Conservation (phyloP, 1,139 yeast genomes). For the Tardiomyces blankii region DNA sequence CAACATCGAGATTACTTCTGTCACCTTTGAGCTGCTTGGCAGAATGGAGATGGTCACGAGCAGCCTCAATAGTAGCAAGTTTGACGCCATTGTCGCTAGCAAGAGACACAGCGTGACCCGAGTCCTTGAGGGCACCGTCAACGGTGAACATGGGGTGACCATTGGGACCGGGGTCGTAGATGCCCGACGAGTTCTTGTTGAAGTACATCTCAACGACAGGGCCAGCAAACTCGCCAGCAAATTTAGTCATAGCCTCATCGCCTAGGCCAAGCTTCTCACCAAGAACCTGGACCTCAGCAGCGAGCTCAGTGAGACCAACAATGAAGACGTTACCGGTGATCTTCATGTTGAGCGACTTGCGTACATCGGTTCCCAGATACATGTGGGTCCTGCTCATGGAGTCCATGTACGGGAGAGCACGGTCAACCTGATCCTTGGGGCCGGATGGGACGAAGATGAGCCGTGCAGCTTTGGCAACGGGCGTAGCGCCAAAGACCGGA, state of each 20-base stretch:
- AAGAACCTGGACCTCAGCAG: constrained; percentile 18
- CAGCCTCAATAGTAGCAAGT: constrained; percentile 15
- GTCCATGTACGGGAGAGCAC: constrained; percentile 15
- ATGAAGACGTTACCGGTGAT: constrained; percentile 21
- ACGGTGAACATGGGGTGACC: constrained; percentile 16
- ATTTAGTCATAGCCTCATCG: constrained; percentile 10
- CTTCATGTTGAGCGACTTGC: constrained; percentile 17
- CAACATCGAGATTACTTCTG: constrained; percentile 15
- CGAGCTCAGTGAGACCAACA: constrained; percentile 19
- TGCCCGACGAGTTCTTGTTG: constrained; percentile 11
- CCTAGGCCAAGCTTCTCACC: constrained; percentile 20
- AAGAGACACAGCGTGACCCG: constrained; percentile 14
- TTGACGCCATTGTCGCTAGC: constrained; percentile 13
- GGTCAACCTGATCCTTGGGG: constrained; percentile 11
- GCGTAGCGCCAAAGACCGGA: constrained; percentile 23
- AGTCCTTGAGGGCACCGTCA: constrained; percentile 19
- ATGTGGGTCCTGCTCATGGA: constrained; percentile 18
- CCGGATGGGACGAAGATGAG: constrained; percentile 20
- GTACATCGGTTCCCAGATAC: constrained; percentile 18
- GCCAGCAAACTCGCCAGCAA: constrained; percentile 13
- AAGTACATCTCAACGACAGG: constrained; percentile 14
- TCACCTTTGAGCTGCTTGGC: constrained; percentile 14
- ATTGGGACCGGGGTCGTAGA: constrained; percentile 13
- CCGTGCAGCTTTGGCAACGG: constrained; percentile 18
- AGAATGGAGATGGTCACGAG: constrained; percentile 10